Percentiles rank a stretch among this genome's conserved stretches.
These are phyloP conservation scores for Orobanche coerulescens DNA, from an alignment of 257 asterid genomes.

Conservation along the genomic window DNA sequence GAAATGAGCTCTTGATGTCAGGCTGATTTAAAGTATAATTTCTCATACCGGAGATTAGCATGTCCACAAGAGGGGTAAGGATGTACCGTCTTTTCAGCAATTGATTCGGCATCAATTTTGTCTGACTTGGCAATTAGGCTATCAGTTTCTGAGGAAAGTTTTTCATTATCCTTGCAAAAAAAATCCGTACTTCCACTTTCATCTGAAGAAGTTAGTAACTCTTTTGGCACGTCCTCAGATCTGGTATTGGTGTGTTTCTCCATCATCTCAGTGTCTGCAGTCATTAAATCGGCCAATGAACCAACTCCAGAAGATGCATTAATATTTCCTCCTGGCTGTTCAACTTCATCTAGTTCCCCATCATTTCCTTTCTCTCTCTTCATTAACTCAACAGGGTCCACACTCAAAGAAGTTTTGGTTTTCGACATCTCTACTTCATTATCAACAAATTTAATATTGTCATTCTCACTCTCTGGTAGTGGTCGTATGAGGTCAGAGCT, in stretches of 20 bases:
- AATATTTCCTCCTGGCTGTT: slow-evolving; percentile 35
- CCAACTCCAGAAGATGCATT: slow-evolving; percentile 28
- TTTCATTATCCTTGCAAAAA: slow-evolving; percentile 30
- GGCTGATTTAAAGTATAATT: slow-evolving; percentile 13
- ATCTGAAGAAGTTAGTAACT: slow-evolving; percentile 30
- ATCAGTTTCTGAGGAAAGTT: slow-evolving; percentile 35
- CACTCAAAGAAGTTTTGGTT: slow-evolving; percentile 25
- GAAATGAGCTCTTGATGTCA: slow-evolving; percentile 18
- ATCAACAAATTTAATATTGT: slow-evolving; percentile 36
- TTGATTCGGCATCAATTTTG: slow-evolving; percentile 38
- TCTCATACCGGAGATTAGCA: slow-evolving; percentile 15
- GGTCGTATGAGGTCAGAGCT: slow-evolving; percentile 32
- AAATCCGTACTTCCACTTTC: slow-evolving; percentile 34
- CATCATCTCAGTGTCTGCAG: slow-evolving; percentile 31
- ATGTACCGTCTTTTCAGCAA: slow-evolving; percentile 58
- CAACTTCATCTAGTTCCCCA: slow-evolving; percentile 30
- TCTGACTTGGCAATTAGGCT: slow-evolving; percentile 33
- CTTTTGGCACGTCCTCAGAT: slow-evolving; percentile 39
- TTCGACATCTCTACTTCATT: slow-evolving; percentile 44
- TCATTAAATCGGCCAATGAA: slow-evolving; percentile 33
- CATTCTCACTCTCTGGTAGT: slow-evolving; percentile 38
- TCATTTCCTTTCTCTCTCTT: slow-evolving; percentile 33
- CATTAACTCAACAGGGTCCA: slow-evolving; percentile 31
- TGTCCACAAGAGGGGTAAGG: slow-evolving; percentile 17
- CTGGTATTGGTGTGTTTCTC: slow-evolving; percentile 30